Evolutionary conservation across 2,329 filamentous ascomycete genomes (phyloP).

Genomic region (Ophiocordyceps camponoti-rufipedis): DNA sequence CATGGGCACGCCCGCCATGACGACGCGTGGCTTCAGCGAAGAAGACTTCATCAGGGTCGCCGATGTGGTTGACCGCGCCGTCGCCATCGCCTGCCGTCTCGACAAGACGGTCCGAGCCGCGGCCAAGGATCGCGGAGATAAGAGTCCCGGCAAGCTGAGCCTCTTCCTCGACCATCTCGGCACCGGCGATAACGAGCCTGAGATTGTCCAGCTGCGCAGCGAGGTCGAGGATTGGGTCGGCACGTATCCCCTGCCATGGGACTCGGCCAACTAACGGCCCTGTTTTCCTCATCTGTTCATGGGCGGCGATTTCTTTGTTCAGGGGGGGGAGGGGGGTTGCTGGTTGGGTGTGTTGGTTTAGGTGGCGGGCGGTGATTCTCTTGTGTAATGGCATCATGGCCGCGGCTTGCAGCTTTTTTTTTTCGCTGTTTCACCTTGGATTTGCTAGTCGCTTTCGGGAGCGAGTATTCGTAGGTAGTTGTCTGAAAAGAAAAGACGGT

Average conservation of each 20-base stretch:
- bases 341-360: background rate
- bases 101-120: conserved; percentile 54
- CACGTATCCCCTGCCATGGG: conserved; percentile 56
- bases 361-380: too few relatives aligned
- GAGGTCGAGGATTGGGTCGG: conserved; percentile 68
- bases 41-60: conserved; percentile 78
- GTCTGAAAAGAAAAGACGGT: background rate
- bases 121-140: conserved; percentile 48
- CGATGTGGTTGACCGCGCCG: conserved; percentile 68
- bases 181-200: conserved; percentile 46
- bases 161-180: conserved; percentile 51
- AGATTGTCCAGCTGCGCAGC: conserved; percentile 54
- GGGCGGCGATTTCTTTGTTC: background rate
- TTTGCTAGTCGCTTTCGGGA: background rate
- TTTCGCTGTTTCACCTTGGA: background rate
- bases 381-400: background rate
- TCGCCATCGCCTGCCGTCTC: conserved; percentile 59
- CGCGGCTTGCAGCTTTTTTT: background rate
- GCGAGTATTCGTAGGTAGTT: too few relatives aligned
- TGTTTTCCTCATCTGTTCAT: background rate
- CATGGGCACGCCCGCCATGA: conserved; percentile 96
- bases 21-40: conserved; percentile 77
- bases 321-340: background rate
- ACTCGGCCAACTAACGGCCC: conserved; percentile 15
- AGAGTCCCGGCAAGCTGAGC: conserved; percentile 45